Percentiles rank a stretch among this genome's conserved stretches.
Conservation (phyloP, 768 basidiomycete species). For the Tricholoma matsutake region DNA sequence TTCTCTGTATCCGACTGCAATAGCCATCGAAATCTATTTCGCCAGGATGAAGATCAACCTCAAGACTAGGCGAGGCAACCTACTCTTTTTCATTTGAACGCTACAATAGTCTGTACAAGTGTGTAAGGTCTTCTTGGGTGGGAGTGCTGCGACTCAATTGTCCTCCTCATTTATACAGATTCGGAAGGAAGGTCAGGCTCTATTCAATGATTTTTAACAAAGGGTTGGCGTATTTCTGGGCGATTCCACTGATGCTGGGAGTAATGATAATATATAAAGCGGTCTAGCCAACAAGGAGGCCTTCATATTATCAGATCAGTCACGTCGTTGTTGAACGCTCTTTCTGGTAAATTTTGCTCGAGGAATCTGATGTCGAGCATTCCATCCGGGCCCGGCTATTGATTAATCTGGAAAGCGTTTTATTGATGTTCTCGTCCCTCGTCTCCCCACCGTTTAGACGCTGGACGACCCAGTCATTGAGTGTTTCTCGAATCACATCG, state of each 20-base stretch:
- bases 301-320: not conserved
- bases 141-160: not conserved
- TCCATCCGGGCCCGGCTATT: not conserved
- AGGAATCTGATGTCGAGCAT: too few species aligned
- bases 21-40: too few species aligned
- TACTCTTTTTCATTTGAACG: too few species aligned
- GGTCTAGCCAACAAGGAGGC: not conserved
- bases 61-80: too few species aligned
- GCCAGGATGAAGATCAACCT: too few species aligned
- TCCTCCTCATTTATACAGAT: constrained; percentile 11
- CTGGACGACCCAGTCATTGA: not conserved
- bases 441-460: not conserved
- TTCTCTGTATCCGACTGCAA: too few species aligned
- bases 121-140: constrained; percentile 8
- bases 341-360: too few species aligned
- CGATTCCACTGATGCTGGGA: not conserved
- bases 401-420: not conserved
- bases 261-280: not conserved
- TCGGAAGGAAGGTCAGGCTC: constrained; percentile 22
- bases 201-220: constrained; percentile 28
- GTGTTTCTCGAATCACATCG: not conserved
- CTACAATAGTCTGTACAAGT: constrained; percentile 32
- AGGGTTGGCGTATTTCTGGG: constrained; percentile 16
- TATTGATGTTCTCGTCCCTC: not conserved
- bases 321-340: too few species aligned